Base-by-base conservation (phyloP, 257 asterid genomes). In the Gardenia jasminoides region DNA sequence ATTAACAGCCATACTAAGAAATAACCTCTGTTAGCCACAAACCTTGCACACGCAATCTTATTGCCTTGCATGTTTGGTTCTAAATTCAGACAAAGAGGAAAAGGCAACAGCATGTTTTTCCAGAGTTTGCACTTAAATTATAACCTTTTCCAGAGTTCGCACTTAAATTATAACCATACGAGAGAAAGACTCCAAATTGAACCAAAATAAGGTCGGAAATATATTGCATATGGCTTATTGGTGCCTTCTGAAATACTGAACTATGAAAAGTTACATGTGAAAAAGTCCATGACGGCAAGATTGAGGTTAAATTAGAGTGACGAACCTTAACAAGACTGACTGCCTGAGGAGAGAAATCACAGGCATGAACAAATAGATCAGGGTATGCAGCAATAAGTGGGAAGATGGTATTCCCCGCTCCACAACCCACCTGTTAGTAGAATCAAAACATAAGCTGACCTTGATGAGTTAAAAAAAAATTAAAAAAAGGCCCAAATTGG, bases 301-400 rank as follows among this genome's bases (percentile, higher is more conserved):
- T 39, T 76, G 28, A 41, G 56, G 59, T 22, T 50, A n/a, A n/a
- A n/a, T n/a, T n/a, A n/a, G 24, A 43, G 39, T 36, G 10, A 76
- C 89, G 74, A 75, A 92, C 97, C 97, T 91, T 89, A 77, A 91
- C 92, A 72, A 91, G 91, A 80, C 82, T 41, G 78, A 94, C 80
- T 28, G 97, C 95, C 76, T 84, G 88, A 4, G 81, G 67, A 56
- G 98, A 94, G 84, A 94, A 91, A 86, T 94, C 98, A 81, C 97
- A 93, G 36, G 96, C 95, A 44, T 92, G 94, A 77, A 92, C 87
- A 62, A 86, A 86, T 54, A 93, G 88, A 24, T 86, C 81, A 1
- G 96, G 98, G 82, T 85, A 90, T 44, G 92, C 86, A 74, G 88
- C 87, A 76, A 87, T 72, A 54, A 92, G 96, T 76, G 98, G 98